Percentiles rank a stretch among this genome's conserved stretches.
Conservation (phyloP, 371 early-diverging fungal species). For the Mortierella sp. region DNA sequence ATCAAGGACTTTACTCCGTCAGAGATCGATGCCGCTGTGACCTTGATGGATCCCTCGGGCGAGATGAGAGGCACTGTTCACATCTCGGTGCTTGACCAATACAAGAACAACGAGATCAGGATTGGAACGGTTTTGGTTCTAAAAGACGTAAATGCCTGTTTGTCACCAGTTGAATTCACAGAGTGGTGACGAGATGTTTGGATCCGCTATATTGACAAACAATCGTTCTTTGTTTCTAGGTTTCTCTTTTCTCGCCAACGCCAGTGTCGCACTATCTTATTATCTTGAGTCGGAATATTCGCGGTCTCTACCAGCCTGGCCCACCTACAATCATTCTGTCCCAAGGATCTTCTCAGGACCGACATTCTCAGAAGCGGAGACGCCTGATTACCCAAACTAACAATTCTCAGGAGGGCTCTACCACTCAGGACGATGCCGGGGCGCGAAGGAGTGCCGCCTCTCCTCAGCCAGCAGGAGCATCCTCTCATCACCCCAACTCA, state of each 20-base stretch:
- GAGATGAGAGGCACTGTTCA: conserved; percentile 54
- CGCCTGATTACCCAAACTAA: neutral
- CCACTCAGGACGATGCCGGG: neutral
- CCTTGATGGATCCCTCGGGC: conserved; percentile 49
- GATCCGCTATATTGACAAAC: neutral
- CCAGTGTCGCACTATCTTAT: conserved; percentile 48
- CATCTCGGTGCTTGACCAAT: conserved; percentile 36
- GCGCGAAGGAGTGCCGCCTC: neutral
- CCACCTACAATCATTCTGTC: conserved; percentile 26
- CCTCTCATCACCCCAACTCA: neutral
- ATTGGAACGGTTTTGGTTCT: conserved; percentile 45
- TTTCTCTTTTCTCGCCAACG: conserved; percentile 48
- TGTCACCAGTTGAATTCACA: neutral
- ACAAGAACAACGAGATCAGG: conserved; percentile 54
- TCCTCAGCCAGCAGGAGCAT: neutral
- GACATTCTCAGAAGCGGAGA: conserved; percentile 26
- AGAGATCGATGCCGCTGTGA: conserved; percentile 51
- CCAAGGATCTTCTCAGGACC: conserved; percentile 42
- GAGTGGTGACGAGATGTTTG: neutral
- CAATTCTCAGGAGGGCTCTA: neutral
- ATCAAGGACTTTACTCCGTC: conserved; percentile 37
- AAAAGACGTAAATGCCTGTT: conserved; percentile 35
- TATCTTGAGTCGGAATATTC: conserved; percentile 41
- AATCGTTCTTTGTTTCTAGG: conserved; percentile 10
- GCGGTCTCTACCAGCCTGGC: conserved; percentile 21